Percentiles rank a stretch among this genome's conserved stretches.
Conservation (phyloP, 805 yeast species). For the Dipodascus albidus region DNA sequence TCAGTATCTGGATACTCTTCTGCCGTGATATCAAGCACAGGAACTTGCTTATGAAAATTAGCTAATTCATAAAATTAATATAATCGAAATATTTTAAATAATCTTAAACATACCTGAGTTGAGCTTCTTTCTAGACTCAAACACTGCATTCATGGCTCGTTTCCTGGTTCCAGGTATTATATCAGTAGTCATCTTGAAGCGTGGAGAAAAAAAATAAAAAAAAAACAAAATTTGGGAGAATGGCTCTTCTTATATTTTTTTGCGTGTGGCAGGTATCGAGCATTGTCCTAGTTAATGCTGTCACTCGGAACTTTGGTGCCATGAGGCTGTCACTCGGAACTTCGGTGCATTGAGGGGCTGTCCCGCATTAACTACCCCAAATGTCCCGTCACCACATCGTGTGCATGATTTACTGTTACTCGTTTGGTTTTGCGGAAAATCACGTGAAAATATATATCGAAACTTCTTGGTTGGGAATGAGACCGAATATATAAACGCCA, state of each 20-base stretch:
- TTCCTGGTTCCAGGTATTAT: neutral
- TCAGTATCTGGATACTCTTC: neutral
- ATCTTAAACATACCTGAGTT: slow-evolving; percentile 1
- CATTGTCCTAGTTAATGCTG: too few relatives aligned
- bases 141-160: neutral
- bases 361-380: too few relatives aligned
- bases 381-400: too few relatives aligned
- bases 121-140: neutral
- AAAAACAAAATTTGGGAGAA: neutral
- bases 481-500: neutral
- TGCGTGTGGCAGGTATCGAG: too few relatives aligned
- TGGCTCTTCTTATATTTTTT: neutral
- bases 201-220: too few relatives aligned
- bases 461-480: neutral
- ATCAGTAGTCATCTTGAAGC: neutral
- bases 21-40: neutral
- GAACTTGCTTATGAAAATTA: neutral
- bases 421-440: too few relatives aligned
- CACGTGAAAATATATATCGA: neutral
- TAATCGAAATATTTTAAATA: too few relatives aligned
- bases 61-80: too few relatives aligned
- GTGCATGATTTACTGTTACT: too few relatives aligned
- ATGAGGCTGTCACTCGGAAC: too few relatives aligned
- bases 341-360: too few relatives aligned
- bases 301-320: too few relatives aligned